Base-by-base conservation (phyloP, 2,329 filamentous ascomycete genomes). In the Fusarium chuoi region DNA sequence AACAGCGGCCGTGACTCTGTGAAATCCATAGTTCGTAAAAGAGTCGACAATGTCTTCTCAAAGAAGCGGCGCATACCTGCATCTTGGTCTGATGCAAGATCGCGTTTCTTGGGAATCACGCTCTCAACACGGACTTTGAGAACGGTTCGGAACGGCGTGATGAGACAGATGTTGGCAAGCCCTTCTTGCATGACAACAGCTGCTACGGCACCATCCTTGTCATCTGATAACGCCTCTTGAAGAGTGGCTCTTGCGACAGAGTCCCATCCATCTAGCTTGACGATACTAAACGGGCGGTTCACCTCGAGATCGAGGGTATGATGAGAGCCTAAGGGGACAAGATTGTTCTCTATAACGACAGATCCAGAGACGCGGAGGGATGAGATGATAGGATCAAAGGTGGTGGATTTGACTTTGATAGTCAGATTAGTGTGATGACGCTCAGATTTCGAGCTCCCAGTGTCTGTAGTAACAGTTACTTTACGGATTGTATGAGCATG, bases 111-210 rank as follows among this genome's bases (percentile, higher is more conserved):
- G 41, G 92, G 89, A 59, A 94, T 87, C 33, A 87, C 83, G 73
- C 88, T 87, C 82, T 95, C 92, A 38, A 96, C 79, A 30, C 81
- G 79, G 55, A 82, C 80, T 75, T 93, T 92, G 63, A 95, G 83
- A 35, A 96, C 88, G 7, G 93, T 96, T 76, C 94, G 92, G 81
- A 92, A 91, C 79, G 94, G 91, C 6, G 93, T 95, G 62, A 96
- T 93, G 28, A 95, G 87, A 81, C 93, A 96, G 73, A 96, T 93
- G 81, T 95, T 94, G 65, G 94, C 93, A 22, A 93, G 82, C 22
- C 93, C 93, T 78, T 98, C 96, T 78, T 97, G 94, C 93, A 99
- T 96, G 30, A 98, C 93, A 2, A 98, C 92, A 1, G 96, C 96
- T 62, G 95, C 94, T 24, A 97, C 88, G 70, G 96, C 93, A 2